phyloP scores from a whole-genome alignment of 1,284 basidiomycete genomes.

The Ustilago trichophora region DNA sequence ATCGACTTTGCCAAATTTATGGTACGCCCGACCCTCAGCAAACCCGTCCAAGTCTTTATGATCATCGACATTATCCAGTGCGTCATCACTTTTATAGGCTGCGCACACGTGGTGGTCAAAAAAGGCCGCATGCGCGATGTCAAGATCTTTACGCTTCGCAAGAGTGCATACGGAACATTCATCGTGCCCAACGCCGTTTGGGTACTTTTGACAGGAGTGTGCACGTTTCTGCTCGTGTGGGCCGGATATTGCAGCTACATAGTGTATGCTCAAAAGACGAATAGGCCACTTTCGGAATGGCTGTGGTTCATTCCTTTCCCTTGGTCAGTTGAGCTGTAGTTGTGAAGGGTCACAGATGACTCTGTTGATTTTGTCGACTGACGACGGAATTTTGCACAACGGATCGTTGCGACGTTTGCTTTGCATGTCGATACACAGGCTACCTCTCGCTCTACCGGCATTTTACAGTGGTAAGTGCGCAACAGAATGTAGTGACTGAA shows the following conservation, averaged over 20 bases:
- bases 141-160: slow-evolving; percentile 1
- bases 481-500: no score
- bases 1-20: neutral
- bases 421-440: neutral
- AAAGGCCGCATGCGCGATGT: slow-evolving; percentile 9
- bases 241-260: slow-evolving; percentile 4
- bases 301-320: slow-evolving; percentile 14
- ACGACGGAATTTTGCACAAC: no score
- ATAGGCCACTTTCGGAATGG: slow-evolving; percentile 7
- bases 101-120: slow-evolving; percentile 9
- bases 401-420: no score
- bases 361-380: no score
- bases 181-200: slow-evolving; percentile 25
- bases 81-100: slow-evolving; percentile 5
- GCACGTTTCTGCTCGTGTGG: slow-evolving; percentile 1
- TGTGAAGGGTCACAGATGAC: no score
- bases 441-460: neutral
- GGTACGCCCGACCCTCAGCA: slow-evolving; percentile 5
- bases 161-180: slow-evolving; percentile 9
- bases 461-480: slow-evolving; percentile 15
- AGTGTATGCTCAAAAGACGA: neutral
- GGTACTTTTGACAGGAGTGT: neutral
- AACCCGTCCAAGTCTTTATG: slow-evolving; percentile 15
- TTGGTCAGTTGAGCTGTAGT: slow-evolving; percentile 15
- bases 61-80: slow-evolving; percentile 14